Percentiles rank a stretch among this genome's conserved stretches.
Evolutionary conservation across 192 early-diverging fungal genomes (phyloP).

Genomic region (Entomortierella lignicola): DNA sequence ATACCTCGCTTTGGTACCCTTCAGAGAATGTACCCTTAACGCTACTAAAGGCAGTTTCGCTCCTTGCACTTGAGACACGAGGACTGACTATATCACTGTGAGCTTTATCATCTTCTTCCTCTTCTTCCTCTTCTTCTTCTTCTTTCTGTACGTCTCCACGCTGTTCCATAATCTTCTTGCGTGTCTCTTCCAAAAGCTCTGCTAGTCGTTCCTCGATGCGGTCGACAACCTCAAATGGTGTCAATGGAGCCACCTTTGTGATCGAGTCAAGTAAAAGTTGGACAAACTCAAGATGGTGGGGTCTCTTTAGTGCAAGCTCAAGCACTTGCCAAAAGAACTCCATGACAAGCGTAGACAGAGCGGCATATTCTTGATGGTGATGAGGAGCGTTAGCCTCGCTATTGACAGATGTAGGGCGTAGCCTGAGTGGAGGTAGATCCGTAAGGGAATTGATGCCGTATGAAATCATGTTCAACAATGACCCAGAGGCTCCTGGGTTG

Average conservation of each 20-base stretch:
- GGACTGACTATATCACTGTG: constrained; percentile 22
- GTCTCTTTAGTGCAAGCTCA: constrained; percentile 41
- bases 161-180: constrained; percentile 49
- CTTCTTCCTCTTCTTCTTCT: constrained; percentile 64
- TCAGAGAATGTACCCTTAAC: constrained; percentile 39
- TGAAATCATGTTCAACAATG: constrained; percentile 52
- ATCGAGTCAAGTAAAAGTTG: constrained; percentile 48
- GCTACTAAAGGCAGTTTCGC: constrained; percentile 11
- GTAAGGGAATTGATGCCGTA: constrained; percentile 47
- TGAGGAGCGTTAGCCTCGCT: constrained; percentile 9
- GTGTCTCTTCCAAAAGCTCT: constrained; percentile 49
- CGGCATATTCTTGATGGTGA: constrained; percentile 47
- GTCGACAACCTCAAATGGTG: constrained; percentile 48
- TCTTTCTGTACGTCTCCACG: constrained; percentile 84
- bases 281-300: constrained; percentile 50
- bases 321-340: constrained; percentile 53
- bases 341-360: constrained; percentile 41
- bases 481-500: constrained; percentile 47
- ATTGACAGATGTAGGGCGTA: constrained; percentile 23
- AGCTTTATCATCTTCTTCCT: constrained; percentile 6
- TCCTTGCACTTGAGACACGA: constrained; percentile 13
- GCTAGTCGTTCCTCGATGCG: constrained; percentile 49
- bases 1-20: constrained; percentile 43
- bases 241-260: constrained; percentile 38
- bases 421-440: constrained; percentile 41